Evolutionary conservation across 306 rosid genomes (phyloP), one percentile per base, ranked within the genome.

Genomic region (Lathyrus aphaca): DNA sequence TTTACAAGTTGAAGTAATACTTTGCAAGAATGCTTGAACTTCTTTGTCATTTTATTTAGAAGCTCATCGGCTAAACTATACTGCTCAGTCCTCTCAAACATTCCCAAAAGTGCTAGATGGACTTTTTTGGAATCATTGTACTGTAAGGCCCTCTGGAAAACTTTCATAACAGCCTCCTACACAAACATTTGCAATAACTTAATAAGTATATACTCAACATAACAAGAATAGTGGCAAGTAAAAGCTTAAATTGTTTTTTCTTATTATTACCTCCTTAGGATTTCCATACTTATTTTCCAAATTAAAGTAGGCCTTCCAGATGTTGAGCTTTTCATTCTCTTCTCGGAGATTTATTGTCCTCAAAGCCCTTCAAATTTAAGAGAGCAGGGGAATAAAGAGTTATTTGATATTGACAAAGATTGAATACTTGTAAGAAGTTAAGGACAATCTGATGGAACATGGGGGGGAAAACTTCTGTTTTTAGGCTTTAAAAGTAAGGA

Each of bases 231-330:
- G 43, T 51, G 42, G 63, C 16, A 37, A 58, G 49, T 12, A 66
- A 72, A 77, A 37, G 25, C 53, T 51, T 30, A 69, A 53, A 61
- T 6, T 21, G 6, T 13, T 25, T 21, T 27, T 14, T 35, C 42
- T 62, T 72, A 37, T 71, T 83, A 90, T 35, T 35, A 93, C 98
- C 98, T 83, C 91, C 8, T 79, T 91, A 75, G 99, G 97, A 69
- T 80, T 88, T 64, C 96, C 99, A 72, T 70, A 91, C 73, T 84
- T 83, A 74, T 85, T 91, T 83, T 94, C 99, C 82, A 91, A 80
- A 80, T 94, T 94, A 64, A 94, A 86, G 78, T 87, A 94, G 58
- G 96, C 97, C 82, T 87, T 86, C 96, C 96, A 91, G 62, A 94
- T 74, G 75, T 91, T 94, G 69, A 88, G 89, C 82, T 94, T 94